Base-by-base conservation (phyloP, 306 rosid species). In the Acacia confusa region DNA sequence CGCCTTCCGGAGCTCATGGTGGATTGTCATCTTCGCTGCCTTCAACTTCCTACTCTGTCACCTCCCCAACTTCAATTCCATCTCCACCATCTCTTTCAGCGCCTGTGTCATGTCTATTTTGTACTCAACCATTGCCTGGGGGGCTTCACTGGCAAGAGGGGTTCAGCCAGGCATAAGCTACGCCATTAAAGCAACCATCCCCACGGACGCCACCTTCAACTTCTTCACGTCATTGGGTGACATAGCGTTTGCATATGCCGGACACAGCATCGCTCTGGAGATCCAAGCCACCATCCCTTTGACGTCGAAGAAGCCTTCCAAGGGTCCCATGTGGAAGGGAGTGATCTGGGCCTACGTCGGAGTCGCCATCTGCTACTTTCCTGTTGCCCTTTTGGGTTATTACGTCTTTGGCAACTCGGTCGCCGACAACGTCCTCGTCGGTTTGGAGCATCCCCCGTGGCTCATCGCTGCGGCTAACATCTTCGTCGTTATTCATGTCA, bases 201-300 rank as follows among this genome's bases (percentile, higher is more conserved):
- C 48, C 6, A 8, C 87, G 0, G 96, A 85, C 9, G 77, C 50
- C 0, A 58, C 77, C 2, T 83, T 94, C 61, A 80, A 88, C 85
- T 90, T 94, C 92, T 82, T 94, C 44, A n/a, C 53, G 6, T 93
- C 90, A 0, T 30, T 94, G 86, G 98, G 97, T 11, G 97, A 94
- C 3, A 79, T 94, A 27, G 95, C 97, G 12, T 94, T 94, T 70
- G 90, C 98, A 4, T 92, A 90, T 48, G 98, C 98, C 9, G 98
- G 98, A 2, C 98, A 94, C 85, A 94, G 87, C 27, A 94, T 94
- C 45, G 98, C 90, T 34, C 30, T 94, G 60, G 98, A 94, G 82
- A 94, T 94, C 80, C 97, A 94, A 72, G 97, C 97, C 57, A 94
- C 98, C 7, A 94, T 94, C 19, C 98, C 98, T 34, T 92, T 97